phyloP scores from a whole-genome alignment of 441 rosid species.

The Raphanus hybrid region DNA sequence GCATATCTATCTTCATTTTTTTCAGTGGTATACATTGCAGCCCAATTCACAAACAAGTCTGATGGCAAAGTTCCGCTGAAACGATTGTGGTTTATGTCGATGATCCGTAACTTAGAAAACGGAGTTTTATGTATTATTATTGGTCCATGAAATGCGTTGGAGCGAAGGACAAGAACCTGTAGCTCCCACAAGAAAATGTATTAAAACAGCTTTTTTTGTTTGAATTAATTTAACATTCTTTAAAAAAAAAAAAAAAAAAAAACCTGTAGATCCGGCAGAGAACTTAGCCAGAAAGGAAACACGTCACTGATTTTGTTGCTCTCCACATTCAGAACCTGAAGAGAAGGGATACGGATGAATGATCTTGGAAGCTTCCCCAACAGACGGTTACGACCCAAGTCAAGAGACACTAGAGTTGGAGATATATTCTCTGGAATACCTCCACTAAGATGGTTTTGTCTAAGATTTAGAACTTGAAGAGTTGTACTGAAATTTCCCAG shows the following conservation, averaged over 20 bases:
- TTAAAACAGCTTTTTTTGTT: too few species aligned
- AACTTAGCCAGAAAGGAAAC: background rate
- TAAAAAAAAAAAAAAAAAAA: too few species aligned
- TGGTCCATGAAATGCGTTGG: background rate
- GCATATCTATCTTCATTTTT: background rate
- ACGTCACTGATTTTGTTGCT: background rate
- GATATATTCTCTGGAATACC: background rate
- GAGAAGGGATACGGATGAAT: background rate
- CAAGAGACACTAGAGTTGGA: background rate
- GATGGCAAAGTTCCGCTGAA: background rate
- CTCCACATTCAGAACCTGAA: background rate
- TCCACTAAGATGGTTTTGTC: background rate
- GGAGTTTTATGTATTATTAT: background rate
- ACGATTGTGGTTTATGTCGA: background rate
- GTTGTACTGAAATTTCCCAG: background rate
- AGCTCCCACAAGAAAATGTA: too few species aligned
- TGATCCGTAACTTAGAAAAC: background rate
- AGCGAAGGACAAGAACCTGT: background rate
- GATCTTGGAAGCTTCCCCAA: background rate
- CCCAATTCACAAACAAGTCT: slow-evolving; percentile 2
- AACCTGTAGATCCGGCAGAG: background rate
- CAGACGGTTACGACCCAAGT: background rate
- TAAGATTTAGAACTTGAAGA: background rate
- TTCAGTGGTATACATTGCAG: background rate
- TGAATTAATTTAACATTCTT: too few species aligned